These are phyloP conservation scores for Middelhovenomyces tepae DNA, from an alignment of 805 yeast species.

Conservation along the genomic window DNA sequence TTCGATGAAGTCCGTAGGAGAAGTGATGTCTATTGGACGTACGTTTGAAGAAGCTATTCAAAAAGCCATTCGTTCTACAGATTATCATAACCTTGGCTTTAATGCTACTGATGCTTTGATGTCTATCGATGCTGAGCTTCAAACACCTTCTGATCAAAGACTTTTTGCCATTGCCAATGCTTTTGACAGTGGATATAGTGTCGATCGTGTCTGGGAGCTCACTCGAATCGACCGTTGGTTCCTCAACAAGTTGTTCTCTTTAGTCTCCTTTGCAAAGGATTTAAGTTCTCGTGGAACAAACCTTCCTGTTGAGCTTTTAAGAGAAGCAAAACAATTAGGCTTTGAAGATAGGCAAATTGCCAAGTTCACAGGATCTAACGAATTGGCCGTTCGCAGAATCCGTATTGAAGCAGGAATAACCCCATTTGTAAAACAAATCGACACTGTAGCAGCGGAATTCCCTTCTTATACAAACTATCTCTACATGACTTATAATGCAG, in stretches of 20 bases:
- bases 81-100: conserved; percentile 93
- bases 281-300: conserved; percentile 25
- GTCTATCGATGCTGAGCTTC: conserved; percentile 87
- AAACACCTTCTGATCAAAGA: conserved; percentile 96
- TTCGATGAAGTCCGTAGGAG: conserved; percentile 98
- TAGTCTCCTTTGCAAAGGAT: conserved; percentile 61
- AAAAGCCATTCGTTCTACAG: conserved; percentile 94
- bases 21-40: conserved; percentile 96
- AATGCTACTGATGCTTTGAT: conserved; percentile 68
- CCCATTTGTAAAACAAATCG: conserved; percentile 94
- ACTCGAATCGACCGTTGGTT: conserved; percentile 96
- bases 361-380: conserved; percentile 76
- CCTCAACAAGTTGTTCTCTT: conserved; percentile 70
- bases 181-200: conserved; percentile 76
- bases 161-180: conserved; percentile 96
- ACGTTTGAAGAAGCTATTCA: conserved; percentile 97
- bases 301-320: conserved; percentile 53
- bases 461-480: conserved; percentile 93
- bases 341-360: conserved; percentile 97
- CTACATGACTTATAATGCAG: conserved; percentile 92
- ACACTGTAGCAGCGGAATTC: conserved; percentile 98
- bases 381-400: conserved; percentile 81
- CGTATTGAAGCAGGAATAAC: conserved; percentile 79
- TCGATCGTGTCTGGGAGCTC: conserved; percentile 82
- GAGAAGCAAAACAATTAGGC: conserved; percentile 92